Percentiles rank a stretch among this genome's conserved stretches.
Conservation (phyloP, 129 eudicot species). For the Flaveria bidentis region DNA sequence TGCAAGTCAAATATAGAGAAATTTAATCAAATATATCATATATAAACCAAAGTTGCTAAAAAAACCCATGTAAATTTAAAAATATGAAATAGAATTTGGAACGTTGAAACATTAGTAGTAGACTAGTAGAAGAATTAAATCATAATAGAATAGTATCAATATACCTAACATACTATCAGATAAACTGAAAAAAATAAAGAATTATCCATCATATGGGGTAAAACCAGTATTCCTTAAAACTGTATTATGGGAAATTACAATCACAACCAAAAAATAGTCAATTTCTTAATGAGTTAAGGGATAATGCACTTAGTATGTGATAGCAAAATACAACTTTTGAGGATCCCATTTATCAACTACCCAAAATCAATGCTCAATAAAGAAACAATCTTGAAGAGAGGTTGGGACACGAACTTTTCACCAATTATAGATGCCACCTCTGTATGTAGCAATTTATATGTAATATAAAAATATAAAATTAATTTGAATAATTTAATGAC, state of each 20-base stretch:
- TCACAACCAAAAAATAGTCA: neutral
- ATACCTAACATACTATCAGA: neutral
- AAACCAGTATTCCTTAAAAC: slow-evolving; percentile 1
- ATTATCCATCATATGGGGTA: neutral
- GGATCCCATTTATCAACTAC: slow-evolving; percentile 8
- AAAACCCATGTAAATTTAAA: neutral
- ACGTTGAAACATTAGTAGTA: slow-evolving; percentile 10
- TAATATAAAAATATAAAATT: neutral
- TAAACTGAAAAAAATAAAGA: neutral
- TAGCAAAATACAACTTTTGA: slow-evolving; percentile 11
- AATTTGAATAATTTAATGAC: neutral
- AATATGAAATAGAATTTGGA: slow-evolving; percentile 5
- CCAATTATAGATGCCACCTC: slow-evolving; percentile 1
- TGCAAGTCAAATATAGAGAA: slow-evolving; percentile 45
- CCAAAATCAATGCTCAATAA: slow-evolving; percentile 1
- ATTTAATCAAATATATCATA: slow-evolving; percentile 31
- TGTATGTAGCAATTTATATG: slow-evolving; percentile 15
- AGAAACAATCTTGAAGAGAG: neutral
- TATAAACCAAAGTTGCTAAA: slow-evolving; percentile 39
- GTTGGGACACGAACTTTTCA: neutral
- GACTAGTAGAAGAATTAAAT: neutral
- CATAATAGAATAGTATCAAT: slow-evolving; percentile 1
- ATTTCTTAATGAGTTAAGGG: neutral
- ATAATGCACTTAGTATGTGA: neutral
- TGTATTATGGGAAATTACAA: neutral